Evolutionary conservation across 2,329 filamentous ascomycete genomes (phyloP).

Genomic region (Venturia pyrina): DNA sequence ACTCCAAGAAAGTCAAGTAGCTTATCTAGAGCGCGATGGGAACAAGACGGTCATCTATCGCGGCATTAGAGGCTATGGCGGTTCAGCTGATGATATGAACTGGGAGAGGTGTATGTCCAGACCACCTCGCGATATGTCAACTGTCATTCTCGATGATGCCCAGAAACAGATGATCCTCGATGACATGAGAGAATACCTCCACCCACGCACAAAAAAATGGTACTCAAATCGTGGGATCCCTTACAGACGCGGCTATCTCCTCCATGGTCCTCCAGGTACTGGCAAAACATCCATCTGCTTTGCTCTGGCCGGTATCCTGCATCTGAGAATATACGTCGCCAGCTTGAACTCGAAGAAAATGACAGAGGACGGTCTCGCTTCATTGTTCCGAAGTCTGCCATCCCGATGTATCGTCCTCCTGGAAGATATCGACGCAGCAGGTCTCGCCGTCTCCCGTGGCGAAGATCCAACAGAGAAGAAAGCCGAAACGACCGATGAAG

Average conservation of each 20-base stretch:
- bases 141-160: conserved; percentile 8
- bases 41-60: conserved; percentile 10
- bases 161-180: conserved; percentile 8
- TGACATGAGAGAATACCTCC: conserved; percentile 31
- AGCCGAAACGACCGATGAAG: background rate
- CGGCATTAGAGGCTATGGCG: conserved; percentile 1
- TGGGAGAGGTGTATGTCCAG: conserved; percentile 5
- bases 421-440: conserved; percentile 55
- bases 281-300: conserved; percentile 57
- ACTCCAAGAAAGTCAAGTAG: conserved; percentile 7
- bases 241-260: conserved; percentile 71
- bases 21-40: conserved; percentile 7
- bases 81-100: conserved; percentile 4
- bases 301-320: conserved; percentile 37
- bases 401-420: conserved; percentile 62
- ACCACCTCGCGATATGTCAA: background rate
- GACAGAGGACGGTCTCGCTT: conserved; percentile 54
- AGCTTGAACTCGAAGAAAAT: conserved; percentile 33
- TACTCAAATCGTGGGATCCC: conserved; percentile 78
- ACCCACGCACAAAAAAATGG: conserved; percentile 63
- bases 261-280: conserved; percentile 71
- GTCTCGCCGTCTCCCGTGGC: background rate
- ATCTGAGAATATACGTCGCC: conserved; percentile 29
- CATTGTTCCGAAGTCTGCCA: conserved; percentile 57
- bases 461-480: conserved; percentile 1